These are phyloP conservation scores for Lachnellula arida DNA, from an alignment of 2,329 filamentous ascomycete species.

Conservation along the genomic window DNA sequence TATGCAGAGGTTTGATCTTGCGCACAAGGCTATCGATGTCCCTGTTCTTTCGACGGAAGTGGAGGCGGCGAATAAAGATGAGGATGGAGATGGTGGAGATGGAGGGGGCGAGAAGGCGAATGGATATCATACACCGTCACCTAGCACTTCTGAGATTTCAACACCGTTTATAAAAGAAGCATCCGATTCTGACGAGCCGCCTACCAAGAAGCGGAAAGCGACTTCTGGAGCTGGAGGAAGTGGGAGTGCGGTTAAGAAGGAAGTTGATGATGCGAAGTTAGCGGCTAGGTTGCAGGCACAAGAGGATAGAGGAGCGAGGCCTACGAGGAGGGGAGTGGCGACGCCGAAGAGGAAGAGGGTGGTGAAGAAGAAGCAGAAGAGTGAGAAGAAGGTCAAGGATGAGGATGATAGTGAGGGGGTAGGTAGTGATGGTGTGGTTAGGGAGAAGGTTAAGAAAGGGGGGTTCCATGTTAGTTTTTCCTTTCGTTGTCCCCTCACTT, in stretches of 20 bases:
- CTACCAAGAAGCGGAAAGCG: conserved; percentile 51
- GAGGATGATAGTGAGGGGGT: conserved; percentile 77
- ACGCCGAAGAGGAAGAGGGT: conserved; percentile 57
- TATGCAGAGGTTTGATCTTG: no score
- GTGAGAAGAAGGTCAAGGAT: conserved; percentile 65
- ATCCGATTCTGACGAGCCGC: conserved; percentile 37
- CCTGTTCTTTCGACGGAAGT: no score
- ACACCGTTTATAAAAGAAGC: conserved; percentile 14
- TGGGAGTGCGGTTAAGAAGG: conserved; percentile 59
- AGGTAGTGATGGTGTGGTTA: conserved; percentile 49
- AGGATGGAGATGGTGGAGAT: no score
- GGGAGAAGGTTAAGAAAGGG: conserved; percentile 70
- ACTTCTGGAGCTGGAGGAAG: no score
- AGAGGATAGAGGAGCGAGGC: conserved; percentile 67
- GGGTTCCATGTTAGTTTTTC: conserved; percentile 72
- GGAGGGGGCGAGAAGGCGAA: no score
- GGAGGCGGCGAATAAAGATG: no score
- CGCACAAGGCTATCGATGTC: no score
- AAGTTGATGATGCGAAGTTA: conserved; percentile 76
- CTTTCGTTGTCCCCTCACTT: conserved; percentile 12
- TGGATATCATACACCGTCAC: neutral
- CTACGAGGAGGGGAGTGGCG: conserved; percentile 69
- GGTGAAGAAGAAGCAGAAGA: conserved; percentile 65
- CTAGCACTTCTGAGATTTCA: neutral
- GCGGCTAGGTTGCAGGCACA: conserved; percentile 89